Evolutionary conservation across 345 rosid species (phyloP).

Genomic region (Acer yangbiense): DNA sequence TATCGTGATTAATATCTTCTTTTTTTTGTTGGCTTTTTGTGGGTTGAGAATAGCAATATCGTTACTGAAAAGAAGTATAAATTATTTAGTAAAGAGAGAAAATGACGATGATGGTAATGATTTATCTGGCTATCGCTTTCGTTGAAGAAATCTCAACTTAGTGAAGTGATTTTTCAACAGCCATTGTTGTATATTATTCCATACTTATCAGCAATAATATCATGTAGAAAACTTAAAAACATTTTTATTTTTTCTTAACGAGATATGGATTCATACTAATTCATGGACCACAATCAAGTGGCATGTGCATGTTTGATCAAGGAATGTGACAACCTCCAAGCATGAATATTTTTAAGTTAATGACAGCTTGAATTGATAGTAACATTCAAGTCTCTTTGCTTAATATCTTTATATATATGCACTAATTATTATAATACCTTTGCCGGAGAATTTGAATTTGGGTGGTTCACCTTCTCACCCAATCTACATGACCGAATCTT

Average conservation of each 20-base stretch:
- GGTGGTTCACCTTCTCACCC: not conserved
- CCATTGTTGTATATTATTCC: not conserved
- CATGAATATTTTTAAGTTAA: conserved; percentile 1
- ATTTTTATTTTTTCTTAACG: not conserved
- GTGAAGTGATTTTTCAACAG: not conserved
- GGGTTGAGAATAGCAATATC: not conserved
- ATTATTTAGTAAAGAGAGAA: not conserved
- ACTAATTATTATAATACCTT: not conserved
- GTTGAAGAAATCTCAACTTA: not conserved
- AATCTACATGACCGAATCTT: too few species aligned
- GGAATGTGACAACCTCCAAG: conserved; percentile 24
- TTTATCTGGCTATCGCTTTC: not conserved
- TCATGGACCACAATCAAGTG: conserved; percentile 29
- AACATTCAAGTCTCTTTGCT: not conserved
- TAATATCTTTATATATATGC: not conserved
- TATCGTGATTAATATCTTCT: not conserved
- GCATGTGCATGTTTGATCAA: conserved; percentile 13
- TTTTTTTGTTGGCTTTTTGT: too few species aligned
- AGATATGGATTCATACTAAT: not conserved
- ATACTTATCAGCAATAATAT: not conserved
- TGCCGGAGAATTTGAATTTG: not conserved
- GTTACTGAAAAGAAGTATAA: too few species aligned
- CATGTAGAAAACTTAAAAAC: not conserved
- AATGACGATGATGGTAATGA: not conserved
- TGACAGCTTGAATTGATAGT: conserved; percentile 20